Base-by-base conservation (phyloP, 495 filamentous ascomycete species). In the Lasiosphaeria hispida region DNA sequence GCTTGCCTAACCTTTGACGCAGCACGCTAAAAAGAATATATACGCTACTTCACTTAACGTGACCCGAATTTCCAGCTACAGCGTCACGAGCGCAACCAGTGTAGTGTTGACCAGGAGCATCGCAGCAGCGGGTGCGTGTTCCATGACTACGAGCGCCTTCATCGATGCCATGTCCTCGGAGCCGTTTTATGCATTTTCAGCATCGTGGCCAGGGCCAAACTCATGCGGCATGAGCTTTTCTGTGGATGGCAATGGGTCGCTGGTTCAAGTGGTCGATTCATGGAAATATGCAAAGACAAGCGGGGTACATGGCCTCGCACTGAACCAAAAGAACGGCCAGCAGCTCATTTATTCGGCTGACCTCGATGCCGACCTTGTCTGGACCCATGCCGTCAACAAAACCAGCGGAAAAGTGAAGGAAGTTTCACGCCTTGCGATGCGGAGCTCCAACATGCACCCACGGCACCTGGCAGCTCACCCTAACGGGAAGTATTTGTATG, bases 71-170 rank as follows among this genome's bases (percentile, higher is more conserved):
- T 58, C 71, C 23, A 69, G 64, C 51, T 74, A 71, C 60, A 82
- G 87, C 45, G 70, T 84, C 14, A 74, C 79, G 10, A 77, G 80
- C 52, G 77, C 78, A 10, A 76, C 74, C 5, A 75, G 77, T 3
- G 83, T 83, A 60, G 83, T 85, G 55, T 76, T 87, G 43, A 83
- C 88, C 54, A 81, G 82, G 0, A 87, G 83, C 66, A 73, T 91
- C 58, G 75, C 84, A 11, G 88, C 85, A 15, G 83, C 83, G 7
- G 81, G 79, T 35, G 85, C 84, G 13, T 74, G 73, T 53, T 11
- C 45, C 0, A 65, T 61, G 34, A 59, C 44, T 14, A 70, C 64
- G 43, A 64, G 61, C 23, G 62, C 69, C 48, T 75, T 70, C 49
- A 50, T 71, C 35, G 44, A 59, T 0, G 64, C 69, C 13, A 56